Percentiles rank a stretch among this genome's conserved stretches.
These are phyloP conservation scores for Solanum hybrid DNA, from an alignment of 305 asterid genomes.

Conservation along the genomic window DNA sequence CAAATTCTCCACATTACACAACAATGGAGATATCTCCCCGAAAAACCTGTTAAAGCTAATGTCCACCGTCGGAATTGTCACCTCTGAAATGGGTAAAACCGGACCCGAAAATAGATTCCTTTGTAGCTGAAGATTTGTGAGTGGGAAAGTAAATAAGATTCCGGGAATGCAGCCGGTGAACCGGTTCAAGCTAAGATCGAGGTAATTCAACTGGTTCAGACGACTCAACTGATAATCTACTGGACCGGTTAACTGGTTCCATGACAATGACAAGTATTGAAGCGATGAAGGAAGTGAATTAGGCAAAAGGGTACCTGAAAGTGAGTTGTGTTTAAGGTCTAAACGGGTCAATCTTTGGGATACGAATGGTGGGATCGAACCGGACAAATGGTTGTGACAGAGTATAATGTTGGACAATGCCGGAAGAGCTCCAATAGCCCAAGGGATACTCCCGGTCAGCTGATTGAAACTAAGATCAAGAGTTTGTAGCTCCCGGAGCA, in stretches of 20 bases:
- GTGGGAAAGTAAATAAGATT: conserved; percentile 50
- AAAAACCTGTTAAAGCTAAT: conserved; percentile 70
- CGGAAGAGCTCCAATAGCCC: conserved; percentile 56
- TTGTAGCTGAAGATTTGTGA: conserved; percentile 65
- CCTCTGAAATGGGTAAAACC: conserved; percentile 44
- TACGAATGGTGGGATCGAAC: conserved; percentile 55
- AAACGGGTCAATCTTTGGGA: conserved; percentile 62
- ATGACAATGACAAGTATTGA: conserved; percentile 59
- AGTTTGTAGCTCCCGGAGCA: conserved; percentile 42
- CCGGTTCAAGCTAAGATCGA: conserved; percentile 72
- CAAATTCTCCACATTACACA: conserved; percentile 62
- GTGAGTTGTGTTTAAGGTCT: conserved; percentile 69
- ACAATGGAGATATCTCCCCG: conserved; percentile 58
- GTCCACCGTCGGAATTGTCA: conserved; percentile 63
- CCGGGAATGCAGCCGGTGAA: conserved; percentile 69
- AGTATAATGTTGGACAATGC: conserved; percentile 61
- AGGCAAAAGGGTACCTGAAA: conserved; percentile 54
- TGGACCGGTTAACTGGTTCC: conserved; percentile 70
- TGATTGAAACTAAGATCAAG: conserved; percentile 82
- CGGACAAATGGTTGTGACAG: conserved; percentile 64
- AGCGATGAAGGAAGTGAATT: conserved; percentile 59
- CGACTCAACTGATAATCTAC: conserved; percentile 40
- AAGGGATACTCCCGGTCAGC: conserved; percentile 54
- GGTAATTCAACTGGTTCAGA: conserved; percentile 44
- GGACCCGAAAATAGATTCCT: conserved; percentile 69